These are phyloP conservation scores for Aspergillus wentii DNA, from an alignment of 495 filamentous ascomycete genomes.

Conservation along the genomic window DNA sequence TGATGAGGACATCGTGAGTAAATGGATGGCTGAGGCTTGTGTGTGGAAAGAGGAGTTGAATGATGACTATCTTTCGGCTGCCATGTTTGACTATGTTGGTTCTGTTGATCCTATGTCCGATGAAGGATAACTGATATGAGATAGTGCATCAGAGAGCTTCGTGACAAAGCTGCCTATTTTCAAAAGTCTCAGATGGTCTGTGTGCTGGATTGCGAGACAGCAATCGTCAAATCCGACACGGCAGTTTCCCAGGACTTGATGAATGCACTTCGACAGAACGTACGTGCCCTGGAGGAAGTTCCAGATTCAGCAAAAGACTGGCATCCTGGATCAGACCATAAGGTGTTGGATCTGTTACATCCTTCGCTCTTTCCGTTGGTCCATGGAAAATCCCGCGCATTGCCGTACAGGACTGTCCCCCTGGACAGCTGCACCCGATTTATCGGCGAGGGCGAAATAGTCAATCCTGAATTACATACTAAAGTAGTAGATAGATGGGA, in stretches of 20 bases:
- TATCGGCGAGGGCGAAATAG: neutral
- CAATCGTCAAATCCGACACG: slow-evolving; percentile 8
- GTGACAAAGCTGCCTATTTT: neutral
- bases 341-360: slow-evolving; percentile 12
- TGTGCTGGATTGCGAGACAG: neutral
- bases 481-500: too few relatives aligned
- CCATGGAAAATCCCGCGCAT: slow-evolving; percentile 2
- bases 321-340: slow-evolving; percentile 9
- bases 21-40: slow-evolving; percentile 6
- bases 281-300: slow-evolving; percentile 6
- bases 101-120: too few relatives aligned
- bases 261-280: neutral
- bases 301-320: slow-evolving; percentile 6
- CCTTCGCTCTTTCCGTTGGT: slow-evolving; percentile 12
- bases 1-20: slow-evolving; percentile 7
- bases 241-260: slow-evolving; percentile 1
- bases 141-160: slow-evolving; percentile 1
- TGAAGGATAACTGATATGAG: too few relatives aligned
- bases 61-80: neutral
- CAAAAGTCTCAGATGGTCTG: neutral
- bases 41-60: neutral
- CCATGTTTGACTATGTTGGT: slow-evolving; percentile 3
- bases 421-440: slow-evolving; percentile 4
- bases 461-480: neutral
- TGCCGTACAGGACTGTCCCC: slow-evolving; percentile 1